Evolutionary conservation across 2,329 filamentous ascomycete genomes (phyloP), one percentile per base, ranked within the genome.

Genomic region (Hypoxylon sp.): DNA sequence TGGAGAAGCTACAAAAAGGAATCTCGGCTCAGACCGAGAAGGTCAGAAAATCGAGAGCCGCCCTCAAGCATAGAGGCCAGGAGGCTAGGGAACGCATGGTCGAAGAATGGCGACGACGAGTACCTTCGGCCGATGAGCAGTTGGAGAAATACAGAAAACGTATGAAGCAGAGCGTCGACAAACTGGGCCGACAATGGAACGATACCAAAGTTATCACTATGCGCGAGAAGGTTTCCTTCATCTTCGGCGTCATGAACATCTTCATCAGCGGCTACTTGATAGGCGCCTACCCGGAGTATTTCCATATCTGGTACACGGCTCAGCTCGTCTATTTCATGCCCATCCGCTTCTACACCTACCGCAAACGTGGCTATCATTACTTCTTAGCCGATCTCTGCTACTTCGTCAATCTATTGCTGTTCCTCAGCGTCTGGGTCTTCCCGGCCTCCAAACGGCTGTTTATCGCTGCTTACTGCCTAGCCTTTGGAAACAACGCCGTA

Each of bases 351-450:
- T 96, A 94, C 81, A 92, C 91, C 62, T 99, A 99, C 79, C 93
- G 93, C 76, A 89, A 90, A 73, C 92, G 91, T 62, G 96, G 95
- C 61, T 97, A 96, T 75, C 94, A 97, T 80, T 99, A 99, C 81
- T 98, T 99, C 80, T 84, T 98, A 27, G 95, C 94, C 37, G 96
- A 99, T 79, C 88, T 99, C 47, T 99, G 96, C 82, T 99, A 99
- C 81, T 99, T 98, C 75, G 94, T 97, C 85, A 99, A 99, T 79
- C 81, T 97, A 32, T 85, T 99, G 57, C 83, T 92, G 30, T 83
- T 95, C 68, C 82, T 96, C 65, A 92, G 89, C 72, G 87, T 99
- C 53, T 99, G 95, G 94, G 84, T 91, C 32, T 97, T 98, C 74
- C 96, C 96, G 0, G 82, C 86, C 54, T 97, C 94, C 11, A 97